Percentiles rank a stretch among this genome's conserved stretches.
Evolutionary conservation across 768 basidiomycete genomes (phyloP).

Genomic region (Mrakia gelida): DNA sequence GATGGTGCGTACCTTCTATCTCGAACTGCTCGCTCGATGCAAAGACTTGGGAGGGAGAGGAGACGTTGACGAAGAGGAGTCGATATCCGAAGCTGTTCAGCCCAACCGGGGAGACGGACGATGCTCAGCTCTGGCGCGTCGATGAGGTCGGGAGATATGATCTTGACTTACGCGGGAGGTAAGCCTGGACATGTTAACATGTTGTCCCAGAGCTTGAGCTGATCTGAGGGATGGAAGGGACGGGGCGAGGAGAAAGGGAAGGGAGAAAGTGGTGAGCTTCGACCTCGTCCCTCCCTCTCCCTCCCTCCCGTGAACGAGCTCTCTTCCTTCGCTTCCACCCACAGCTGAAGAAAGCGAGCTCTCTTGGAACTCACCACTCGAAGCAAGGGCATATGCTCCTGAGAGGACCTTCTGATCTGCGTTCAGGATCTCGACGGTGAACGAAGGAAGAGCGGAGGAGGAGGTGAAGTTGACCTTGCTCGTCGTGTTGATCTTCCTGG

Average conservation of each 20-base stretch:
- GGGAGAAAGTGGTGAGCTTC: not conserved
- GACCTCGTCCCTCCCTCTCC: not conserved
- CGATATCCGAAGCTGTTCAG: not conserved
- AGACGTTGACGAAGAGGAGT: slow-evolving; percentile 7
- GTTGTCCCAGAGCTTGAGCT: not conserved
- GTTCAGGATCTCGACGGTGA: slow-evolving; percentile 8
- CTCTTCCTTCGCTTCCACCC: not conserved
- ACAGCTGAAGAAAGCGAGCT: not conserved
- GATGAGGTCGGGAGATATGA: too few relatives aligned
- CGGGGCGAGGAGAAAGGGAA: not conserved
- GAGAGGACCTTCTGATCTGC: not conserved
- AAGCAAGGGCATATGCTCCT: not conserved
- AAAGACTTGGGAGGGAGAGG: not conserved
- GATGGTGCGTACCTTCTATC: not conserved
- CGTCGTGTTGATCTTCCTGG: not conserved
- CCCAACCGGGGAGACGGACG: not conserved
- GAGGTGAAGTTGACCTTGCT: not conserved
- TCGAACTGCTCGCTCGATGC: not conserved
- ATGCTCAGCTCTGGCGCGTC: not conserved
- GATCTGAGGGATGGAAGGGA: not conserved
- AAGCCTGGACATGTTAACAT: not conserved
- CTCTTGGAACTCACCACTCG: not conserved
- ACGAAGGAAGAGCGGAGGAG: not conserved
- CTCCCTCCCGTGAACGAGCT: too few relatives aligned
- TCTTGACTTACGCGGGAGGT: not conserved